These are phyloP conservation scores for Leucosporidium scottii DNA, from an alignment of 768 basidiomycete genomes.

Conservation along the genomic window DNA sequence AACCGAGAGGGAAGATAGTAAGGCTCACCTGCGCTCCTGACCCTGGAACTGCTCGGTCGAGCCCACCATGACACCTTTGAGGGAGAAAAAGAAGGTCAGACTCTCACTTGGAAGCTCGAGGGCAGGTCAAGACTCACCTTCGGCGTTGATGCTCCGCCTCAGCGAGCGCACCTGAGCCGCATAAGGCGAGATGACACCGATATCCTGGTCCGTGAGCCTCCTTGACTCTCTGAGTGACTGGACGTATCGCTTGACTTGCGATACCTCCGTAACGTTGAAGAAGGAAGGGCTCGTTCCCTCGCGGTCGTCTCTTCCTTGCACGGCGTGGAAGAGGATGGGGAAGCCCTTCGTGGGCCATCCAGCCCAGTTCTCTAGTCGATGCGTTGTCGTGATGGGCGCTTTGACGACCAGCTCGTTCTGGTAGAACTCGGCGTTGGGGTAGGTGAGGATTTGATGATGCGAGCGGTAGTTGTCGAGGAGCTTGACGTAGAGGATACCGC, in stretches of 20 bases:
- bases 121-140: background rate
- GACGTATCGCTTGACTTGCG: conserved; percentile 1
- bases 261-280: conserved; percentile 40
- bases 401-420: conserved; percentile 37
- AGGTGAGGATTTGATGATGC: conserved; percentile 39
- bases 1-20: too few species aligned
- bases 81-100: background rate
- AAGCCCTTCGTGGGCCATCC: conserved; percentile 36
- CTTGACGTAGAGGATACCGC: conserved; percentile 15
- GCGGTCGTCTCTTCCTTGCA: conserved; percentile 38
- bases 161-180: conserved; percentile 12
- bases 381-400: conserved; percentile 15
- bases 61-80: background rate
- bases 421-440: conserved; percentile 42
- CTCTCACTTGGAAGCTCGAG: too few species aligned
- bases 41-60: conserved; percentile 31
- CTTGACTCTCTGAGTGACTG: background rate
- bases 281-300: conserved; percentile 40
- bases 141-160: background rate
- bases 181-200: conserved; percentile 24
- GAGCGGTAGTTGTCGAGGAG: conserved; percentile 41
- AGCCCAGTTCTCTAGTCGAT: conserved; percentile 28
- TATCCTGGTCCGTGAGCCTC: conserved; percentile 1
- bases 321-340: conserved; percentile 39
- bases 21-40: conserved; percentile 14